Percentiles rank a stretch among this genome's conserved stretches.
Evolutionary conservation across 352 stramenopile genomes (phyloP).

Genomic region (Phytophthora lateralis): DNA sequence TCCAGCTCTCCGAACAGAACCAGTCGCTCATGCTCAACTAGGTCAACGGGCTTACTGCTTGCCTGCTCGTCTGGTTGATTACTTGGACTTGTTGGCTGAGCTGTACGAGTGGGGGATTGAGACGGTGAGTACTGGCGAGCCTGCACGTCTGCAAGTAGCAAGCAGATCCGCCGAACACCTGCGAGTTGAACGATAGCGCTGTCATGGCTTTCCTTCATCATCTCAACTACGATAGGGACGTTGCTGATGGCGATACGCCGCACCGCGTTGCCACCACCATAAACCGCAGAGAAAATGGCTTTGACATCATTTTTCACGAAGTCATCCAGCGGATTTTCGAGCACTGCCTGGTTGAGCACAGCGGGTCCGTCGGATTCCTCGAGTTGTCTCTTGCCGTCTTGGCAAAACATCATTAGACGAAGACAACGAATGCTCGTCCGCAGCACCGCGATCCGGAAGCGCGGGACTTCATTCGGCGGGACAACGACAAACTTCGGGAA

Average conservation of each 20-base stretch:
- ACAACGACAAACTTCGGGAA: constrained; percentile 60
- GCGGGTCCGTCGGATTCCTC: constrained; percentile 45
- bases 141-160: constrained; percentile 43
- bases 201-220: constrained; percentile 65
- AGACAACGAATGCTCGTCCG: constrained; percentile 67
- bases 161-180: constrained; percentile 55
- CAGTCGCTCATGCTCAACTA: constrained; percentile 18
- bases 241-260: constrained; percentile 61
- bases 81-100: constrained; percentile 8
- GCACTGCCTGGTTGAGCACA: constrained; percentile 58
- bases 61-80: constrained; percentile 9
- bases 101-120: constrained; percentile 13
- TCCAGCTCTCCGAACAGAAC: constrained; percentile 55
- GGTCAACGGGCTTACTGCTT: constrained; percentile 5
- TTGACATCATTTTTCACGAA: constrained; percentile 81
- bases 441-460: constrained; percentile 61
- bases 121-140: constrained; percentile 31
- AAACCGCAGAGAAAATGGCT: constrained; percentile 72
- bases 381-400: constrained; percentile 54
- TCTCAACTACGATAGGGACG: constrained; percentile 57
- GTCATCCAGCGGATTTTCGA: constrained; percentile 68
- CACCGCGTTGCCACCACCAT: constrained; percentile 74
- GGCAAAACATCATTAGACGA: constrained; percentile 60
- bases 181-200: constrained; percentile 70
- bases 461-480: constrained; percentile 45